Conservation (phyloP, 1,284 basidiomycete species). For the Coniferiporia weirii region DNA sequence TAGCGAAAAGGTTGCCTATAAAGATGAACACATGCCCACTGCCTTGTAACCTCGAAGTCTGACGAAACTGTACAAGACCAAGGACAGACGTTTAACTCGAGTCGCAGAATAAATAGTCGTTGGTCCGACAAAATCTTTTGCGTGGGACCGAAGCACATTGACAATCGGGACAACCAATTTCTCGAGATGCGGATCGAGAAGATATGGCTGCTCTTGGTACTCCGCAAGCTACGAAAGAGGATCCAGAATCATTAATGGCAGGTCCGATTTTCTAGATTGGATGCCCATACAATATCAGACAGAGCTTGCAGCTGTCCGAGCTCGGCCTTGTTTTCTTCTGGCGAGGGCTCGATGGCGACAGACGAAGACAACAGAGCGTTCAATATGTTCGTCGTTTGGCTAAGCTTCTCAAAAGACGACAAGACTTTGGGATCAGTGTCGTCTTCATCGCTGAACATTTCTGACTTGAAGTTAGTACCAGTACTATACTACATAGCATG, state of each 20-base stretch:
- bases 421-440: constrained; percentile 4
- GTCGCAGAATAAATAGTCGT: constrained; percentile 31
- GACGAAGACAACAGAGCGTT: constrained; percentile 6
- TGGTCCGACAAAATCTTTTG: constrained; percentile 31
- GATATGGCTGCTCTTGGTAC: constrained; percentile 92
- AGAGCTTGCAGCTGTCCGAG: neutral
- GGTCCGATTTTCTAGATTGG: neutral
- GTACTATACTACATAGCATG: neutral
- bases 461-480: neutral
- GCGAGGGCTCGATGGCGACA: neutral
- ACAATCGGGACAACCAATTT: constrained; percentile 76
- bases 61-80: constrained; percentile 77
- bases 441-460: neutral
- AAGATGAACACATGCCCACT: constrained; percentile 60
- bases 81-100: constrained; percentile 52
- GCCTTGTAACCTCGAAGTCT: constrained; percentile 92
- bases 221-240: constrained; percentile 59
- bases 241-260: neutral
- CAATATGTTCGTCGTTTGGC: neutral
- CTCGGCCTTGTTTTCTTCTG: constrained; percentile 11
- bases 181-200: constrained; percentile 96
- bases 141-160: constrained; percentile 54
- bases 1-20: neutral
- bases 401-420: constrained; percentile 11
- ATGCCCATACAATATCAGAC: constrained; percentile 8